Percentiles rank a stretch among this genome's conserved stretches.
phyloP scores from a whole-genome alignment of 257 asterid genomes.

The Apocynum venetum region DNA sequence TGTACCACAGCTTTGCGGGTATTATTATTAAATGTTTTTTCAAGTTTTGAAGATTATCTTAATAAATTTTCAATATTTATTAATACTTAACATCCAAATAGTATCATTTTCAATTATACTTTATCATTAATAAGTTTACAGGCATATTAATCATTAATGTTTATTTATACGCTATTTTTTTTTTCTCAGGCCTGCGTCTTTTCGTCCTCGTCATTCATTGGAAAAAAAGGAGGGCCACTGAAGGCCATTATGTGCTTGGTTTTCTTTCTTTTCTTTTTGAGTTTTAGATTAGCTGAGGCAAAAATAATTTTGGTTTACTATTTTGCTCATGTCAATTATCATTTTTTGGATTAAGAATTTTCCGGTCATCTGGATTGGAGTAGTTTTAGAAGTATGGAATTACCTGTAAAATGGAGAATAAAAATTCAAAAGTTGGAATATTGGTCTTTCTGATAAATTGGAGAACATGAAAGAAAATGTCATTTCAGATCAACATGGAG shows the following conservation, averaged over 20 bases:
- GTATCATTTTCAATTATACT: neutral
- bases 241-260: neutral
- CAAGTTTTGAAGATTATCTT: neutral
- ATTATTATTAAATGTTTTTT: neutral
- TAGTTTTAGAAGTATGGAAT: too few relatives aligned
- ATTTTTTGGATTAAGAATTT: too few relatives aligned
- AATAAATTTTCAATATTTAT: too few relatives aligned
- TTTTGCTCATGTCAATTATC: too few relatives aligned
- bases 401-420: too few relatives aligned
- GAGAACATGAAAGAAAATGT: too few relatives aligned
- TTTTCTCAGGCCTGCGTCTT: neutral
- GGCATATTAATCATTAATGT: neutral
- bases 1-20: conserved; percentile 11
- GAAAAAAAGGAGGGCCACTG: neutral
- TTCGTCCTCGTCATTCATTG: neutral
- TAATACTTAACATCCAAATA: neutral
- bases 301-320: too few relatives aligned
- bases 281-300: neutral
- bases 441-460: too few relatives aligned
- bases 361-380: too few relatives aligned
- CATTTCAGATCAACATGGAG: too few relatives aligned
- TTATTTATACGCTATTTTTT: neutral
- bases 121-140: too few relatives aligned
- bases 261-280: neutral
- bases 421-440: too few relatives aligned